Base-by-base conservation (phyloP, 805 yeast genomes). In the Zygotorulaspora sp. region DNA sequence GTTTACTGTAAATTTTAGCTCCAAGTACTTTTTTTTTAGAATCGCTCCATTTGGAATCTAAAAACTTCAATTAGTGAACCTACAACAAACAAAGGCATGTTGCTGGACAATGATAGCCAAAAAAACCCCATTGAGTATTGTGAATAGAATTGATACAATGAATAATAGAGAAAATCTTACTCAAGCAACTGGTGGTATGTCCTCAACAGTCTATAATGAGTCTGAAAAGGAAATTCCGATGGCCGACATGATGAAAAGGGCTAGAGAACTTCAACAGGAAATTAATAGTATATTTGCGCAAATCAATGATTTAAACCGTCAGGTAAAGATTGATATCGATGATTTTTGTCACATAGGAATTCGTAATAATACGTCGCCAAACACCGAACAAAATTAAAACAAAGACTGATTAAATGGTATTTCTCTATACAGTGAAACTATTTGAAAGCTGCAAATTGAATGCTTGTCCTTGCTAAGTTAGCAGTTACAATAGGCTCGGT, bases 401-500 rank as follows among this genome's bases (percentile, higher is more conserved):
- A n/a, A 4, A 18, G n/a, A 8, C 7, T 21, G 27, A 11, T 14
- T 9, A 8, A 22, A 13, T 24, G 16, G 15, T 9, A 33, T 15
- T 17, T 11, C 18, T 23, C 17, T 6, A n/a, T 6, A 11, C 23
- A 6, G 21, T 11, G 12, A 20, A 10, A 14, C 37, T 49, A 53
- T 36, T 44, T 52, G 31, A 60, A 60, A 6, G 63, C 56, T 7
- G 63, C 63, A 41, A 58, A 59, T 44, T 62, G 62, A 10, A 55
- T 49, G 19, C 46, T 43, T 13, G 63, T 57, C 36, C 58, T 53
- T 16, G 43, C 46, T 22, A 59, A 24, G 35, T 60, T 58, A 3
- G 64, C 47, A 24, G 45, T 44, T 3, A 58, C 61, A 32, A 60
- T 57, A 5, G 63, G 58, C 32, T 51, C 50, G 5, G 58, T 53